Evolutionary conservation across 345 rosid genomes (phyloP), one percentile per base, ranked within the genome.

Genomic region (Alliaria petiolata): DNA sequence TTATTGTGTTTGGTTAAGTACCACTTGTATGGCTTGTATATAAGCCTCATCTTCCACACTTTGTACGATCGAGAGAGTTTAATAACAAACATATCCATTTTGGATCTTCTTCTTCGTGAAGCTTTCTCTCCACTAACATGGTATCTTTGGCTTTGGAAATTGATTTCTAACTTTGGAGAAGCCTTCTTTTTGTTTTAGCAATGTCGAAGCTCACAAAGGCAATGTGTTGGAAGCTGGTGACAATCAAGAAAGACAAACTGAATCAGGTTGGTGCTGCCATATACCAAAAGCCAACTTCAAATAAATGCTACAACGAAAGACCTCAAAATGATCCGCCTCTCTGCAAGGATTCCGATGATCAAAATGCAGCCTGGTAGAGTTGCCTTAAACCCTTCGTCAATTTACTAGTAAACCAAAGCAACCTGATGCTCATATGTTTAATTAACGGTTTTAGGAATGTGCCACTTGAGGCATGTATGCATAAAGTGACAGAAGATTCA

Each of bases 391-490:
- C 26, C 16, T 62, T 2, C 22, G 9, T 36, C 16, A 53, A 4
- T 26, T 13, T 38, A 44, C 51, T 33, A n/a, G 25, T 43, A 17
- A 55, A 54, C 34, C 26, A 51, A 52, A 58, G 46, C 46, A 46
- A 1, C 50, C 22, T 20, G 72, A 59, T 42, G 25, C 39, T 59
- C 26, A 74, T n/a, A 22, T 67, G 43, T 51, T 35, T 8, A n/a
- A 33, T 56, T 11, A 17, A 16, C 28, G n/a, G 40, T 31, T 22
- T 20, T 67, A 90, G 96, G 96, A 85, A 90, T 56, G 88, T 90
- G 30, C 85, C 84, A 26, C 83, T 90, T 78, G 84, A 86, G 78
- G 83, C 95, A 70, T 90, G 97, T 79, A 85, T 90, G 88, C 95
- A 90, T 70, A 85, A 63, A 81, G 83, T 90, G 63, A 83, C 92